Conservation (phyloP, 2,329 filamentous ascomycete genomes). For the Diaporthe citriasiana region DNA sequence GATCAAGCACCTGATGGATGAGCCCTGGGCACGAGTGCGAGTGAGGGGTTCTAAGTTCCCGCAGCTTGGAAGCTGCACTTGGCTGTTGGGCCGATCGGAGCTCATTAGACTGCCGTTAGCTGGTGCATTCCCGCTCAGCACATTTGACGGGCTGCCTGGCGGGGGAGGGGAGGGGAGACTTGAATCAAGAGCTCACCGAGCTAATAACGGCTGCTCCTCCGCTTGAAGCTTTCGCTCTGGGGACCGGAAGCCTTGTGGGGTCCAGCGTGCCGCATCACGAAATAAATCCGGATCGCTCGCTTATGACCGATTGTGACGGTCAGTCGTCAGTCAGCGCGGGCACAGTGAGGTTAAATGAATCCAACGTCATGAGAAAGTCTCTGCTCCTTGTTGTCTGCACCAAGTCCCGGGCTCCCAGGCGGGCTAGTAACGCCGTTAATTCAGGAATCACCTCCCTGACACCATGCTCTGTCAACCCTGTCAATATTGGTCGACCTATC, state of each 20-base stretch:
- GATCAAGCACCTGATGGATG: slow-evolving; percentile 29
- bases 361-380: slow-evolving; percentile 23
- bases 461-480: slow-evolving; percentile 27
- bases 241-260: slow-evolving; percentile 40
- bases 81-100: slow-evolving; percentile 31
- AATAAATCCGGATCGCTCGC: slow-evolving; percentile 43
- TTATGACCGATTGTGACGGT: slow-evolving; percentile 42
- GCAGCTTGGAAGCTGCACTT: slow-evolving; percentile 33
- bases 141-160: slow-evolving; percentile 18
- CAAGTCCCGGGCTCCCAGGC: slow-evolving; percentile 37
- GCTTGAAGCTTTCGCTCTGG: slow-evolving; percentile 41
- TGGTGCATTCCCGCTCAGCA: slow-evolving; percentile 26
- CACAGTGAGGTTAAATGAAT: slow-evolving; percentile 34
- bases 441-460: slow-evolving; percentile 34
- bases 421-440: slow-evolving; percentile 11
- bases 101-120: slow-evolving; percentile 28
- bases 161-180: slow-evolving; percentile 19
- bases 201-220: slow-evolving; percentile 28
- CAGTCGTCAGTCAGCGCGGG: slow-evolving; percentile 29
- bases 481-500: slow-evolving; percentile 30
- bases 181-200: slow-evolving; percentile 32
- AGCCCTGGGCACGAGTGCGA: slow-evolving; percentile 12
- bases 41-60: slow-evolving; percentile 36
- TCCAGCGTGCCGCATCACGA: slow-evolving; percentile 41
- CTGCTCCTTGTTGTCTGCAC: slow-evolving; percentile 20